Conservation (phyloP, 345 rosid species). For the Rhizophora apiculata region DNA sequence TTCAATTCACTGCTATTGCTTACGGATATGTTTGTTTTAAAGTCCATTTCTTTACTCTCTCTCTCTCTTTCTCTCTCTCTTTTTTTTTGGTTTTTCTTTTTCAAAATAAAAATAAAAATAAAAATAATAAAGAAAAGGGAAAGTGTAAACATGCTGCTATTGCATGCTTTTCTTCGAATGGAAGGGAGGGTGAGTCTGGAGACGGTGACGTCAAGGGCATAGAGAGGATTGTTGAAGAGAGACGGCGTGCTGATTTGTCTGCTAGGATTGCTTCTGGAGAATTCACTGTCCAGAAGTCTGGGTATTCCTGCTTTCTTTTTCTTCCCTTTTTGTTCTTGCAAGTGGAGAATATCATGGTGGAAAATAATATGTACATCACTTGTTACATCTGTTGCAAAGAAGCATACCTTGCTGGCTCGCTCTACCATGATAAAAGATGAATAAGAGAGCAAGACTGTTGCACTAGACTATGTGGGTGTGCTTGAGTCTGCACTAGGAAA, state of each 20-base stretch:
- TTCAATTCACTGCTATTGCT: not conserved
- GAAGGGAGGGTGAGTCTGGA: constrained; percentile 48
- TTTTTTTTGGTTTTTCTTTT: not conserved
- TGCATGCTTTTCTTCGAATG: constrained; percentile 52
- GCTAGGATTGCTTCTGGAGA: constrained; percentile 82
- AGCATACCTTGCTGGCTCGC: no score
- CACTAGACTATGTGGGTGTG: no score
- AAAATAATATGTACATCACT: no score
- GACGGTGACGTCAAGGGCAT: constrained; percentile 37
- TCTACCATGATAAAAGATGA: no score
- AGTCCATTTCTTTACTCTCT: not conserved
- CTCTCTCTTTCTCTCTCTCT: not conserved
- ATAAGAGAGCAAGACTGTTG: no score
- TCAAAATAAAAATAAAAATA: not conserved
- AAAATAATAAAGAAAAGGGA: constrained; percentile 6
- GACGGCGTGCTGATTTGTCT: constrained; percentile 70
- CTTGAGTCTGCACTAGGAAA: no score
- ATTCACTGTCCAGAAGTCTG: constrained; percentile 57
- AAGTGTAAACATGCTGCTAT: constrained; percentile 23
- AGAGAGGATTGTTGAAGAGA: constrained; percentile 54
- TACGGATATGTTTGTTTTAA: not conserved
- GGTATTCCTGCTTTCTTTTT: constrained; percentile 33
- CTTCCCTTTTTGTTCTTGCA: not conserved
- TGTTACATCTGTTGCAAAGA: no score
- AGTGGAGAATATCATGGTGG: no score